Evolutionary conservation across 2,329 filamentous ascomycete species (phyloP), one percentile per base, ranked within the genome.

Genomic region (Sordariomycetes sp.): DNA sequence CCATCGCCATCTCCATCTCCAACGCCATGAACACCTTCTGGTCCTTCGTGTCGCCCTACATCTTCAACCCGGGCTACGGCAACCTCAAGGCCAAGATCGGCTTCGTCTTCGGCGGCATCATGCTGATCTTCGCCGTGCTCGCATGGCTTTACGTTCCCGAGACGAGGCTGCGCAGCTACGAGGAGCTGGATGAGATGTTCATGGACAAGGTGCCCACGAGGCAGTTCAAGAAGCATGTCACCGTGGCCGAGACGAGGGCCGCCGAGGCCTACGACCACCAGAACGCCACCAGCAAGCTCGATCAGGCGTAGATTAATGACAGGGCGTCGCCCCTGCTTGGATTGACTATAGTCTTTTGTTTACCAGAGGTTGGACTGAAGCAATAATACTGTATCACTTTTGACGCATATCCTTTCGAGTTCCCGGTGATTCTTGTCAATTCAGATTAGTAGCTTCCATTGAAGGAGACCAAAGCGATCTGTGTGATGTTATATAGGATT

Each of bases 141-240:
- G 34, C 29, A 5, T 41, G 18, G 25, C 34, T 40, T 24, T 40
- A 35, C 29, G 24, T 38, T 4, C 36, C 36, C 9, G 36, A 38
- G 32, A 38, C 32, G 5, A 19, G 21, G 20, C 41, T 45, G 39
- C 37, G 49, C 6, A 49, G 39, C 5, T 50, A 49, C 1, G 49
- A 50, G 26, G 47, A 52, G 34, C n/a, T 52, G 21, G 49, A 52
- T 3, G 48, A 52, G 18, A 37, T 53, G 1, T 53, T 52, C 6
- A 45, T 42, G 36, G 48, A 49, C 18, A 21, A 41, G 2, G 37
- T 51, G 0, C 42, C 49, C 0, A 41, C 48, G 3, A 40, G 45
- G 0, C 24, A 51, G 16, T 52, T 52, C 36, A 39, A 40, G 5
- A 39, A 21, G 1, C 43, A 49, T 9, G 36, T 45, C 1, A 51